A percentile compares a stretch with the other conserved stretches of the same genome.
Evolutionary conservation across 2,329 filamentous ascomycete genomes (phyloP).

Genomic region (Ophidiomyces ophidiicola): DNA sequence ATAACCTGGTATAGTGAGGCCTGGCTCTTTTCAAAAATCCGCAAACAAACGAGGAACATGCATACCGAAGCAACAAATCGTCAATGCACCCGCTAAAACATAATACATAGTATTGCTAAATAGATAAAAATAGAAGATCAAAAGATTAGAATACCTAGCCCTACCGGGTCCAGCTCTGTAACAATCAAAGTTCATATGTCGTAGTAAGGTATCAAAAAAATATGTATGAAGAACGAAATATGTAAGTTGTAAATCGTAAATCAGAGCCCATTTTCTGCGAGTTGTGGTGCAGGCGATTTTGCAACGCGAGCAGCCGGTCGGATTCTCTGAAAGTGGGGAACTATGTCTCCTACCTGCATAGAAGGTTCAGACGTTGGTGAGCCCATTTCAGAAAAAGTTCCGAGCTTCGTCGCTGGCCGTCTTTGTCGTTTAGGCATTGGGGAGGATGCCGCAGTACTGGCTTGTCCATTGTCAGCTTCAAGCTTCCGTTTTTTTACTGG

Average conservation of each 20-base stretch:
- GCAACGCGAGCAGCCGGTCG: background rate
- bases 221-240: no score
- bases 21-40: no score
- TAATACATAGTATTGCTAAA: background rate
- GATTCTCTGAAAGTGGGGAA: background rate
- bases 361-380: background rate
- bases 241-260: no score
- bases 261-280: no score
- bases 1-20: no score
- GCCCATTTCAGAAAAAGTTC: background rate
- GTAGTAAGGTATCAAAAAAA: no score
- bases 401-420: constrained; percentile 6
- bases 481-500: constrained; percentile 11
- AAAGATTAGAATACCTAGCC: background rate
- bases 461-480: constrained; percentile 1
- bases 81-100: constrained; percentile 7
- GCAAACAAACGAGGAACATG: background rate
- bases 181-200: no score
- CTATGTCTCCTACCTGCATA: background rate
- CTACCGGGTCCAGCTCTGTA: background rate
- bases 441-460: background rate
- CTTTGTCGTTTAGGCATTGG: constrained; percentile 7
- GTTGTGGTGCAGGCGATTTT: no score
- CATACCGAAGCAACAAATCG: background rate
- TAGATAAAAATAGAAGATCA: constrained; percentile 1